Conservation (phyloP, 129 eudicot species). For the Ambrosia trifida region DNA sequence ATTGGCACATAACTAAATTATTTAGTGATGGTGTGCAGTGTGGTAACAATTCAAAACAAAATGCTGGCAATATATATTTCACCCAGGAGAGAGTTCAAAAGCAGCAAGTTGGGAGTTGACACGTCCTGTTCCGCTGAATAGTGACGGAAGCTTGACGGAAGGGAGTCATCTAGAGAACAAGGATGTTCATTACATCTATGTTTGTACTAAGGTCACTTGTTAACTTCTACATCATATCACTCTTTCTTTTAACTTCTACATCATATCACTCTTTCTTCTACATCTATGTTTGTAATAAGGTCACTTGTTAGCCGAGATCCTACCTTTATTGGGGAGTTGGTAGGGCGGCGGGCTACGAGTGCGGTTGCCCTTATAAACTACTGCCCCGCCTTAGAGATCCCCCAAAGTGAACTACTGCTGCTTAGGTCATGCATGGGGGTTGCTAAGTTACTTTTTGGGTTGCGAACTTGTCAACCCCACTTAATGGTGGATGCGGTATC, state of each 20-base stretch:
- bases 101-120: slow-evolving; percentile 52
- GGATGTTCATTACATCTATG: slow-evolving; percentile 85
- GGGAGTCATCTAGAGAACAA: slow-evolving; percentile 43
- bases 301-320: too few species aligned
- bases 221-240: background rate
- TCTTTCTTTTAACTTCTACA: background rate
- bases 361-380: too few species aligned
- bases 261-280: background rate
- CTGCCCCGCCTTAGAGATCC: too few species aligned
- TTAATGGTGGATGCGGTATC: too few species aligned
- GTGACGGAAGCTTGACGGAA: slow-evolving; percentile 48
- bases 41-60: slow-evolving; percentile 67
- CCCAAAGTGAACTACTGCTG: too few species aligned
- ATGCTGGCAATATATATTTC: slow-evolving; percentile 56
- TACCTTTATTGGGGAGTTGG: too few species aligned
- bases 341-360: too few species aligned
- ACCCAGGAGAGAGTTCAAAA: slow-evolving; percentile 45
- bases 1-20: slow-evolving; percentile 1
- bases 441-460: too few species aligned
- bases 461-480: too few species aligned
- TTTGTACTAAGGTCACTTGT: slow-evolving; percentile 67
- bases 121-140: slow-evolving; percentile 59
- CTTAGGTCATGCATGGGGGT: too few species aligned
- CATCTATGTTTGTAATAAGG: too few species aligned
- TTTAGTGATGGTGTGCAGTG: slow-evolving; percentile 50